Percentiles rank a stretch among this genome's conserved stretches.
Conservation (phyloP, 1,139 yeast species). For the Suhomyces kunorum region DNA sequence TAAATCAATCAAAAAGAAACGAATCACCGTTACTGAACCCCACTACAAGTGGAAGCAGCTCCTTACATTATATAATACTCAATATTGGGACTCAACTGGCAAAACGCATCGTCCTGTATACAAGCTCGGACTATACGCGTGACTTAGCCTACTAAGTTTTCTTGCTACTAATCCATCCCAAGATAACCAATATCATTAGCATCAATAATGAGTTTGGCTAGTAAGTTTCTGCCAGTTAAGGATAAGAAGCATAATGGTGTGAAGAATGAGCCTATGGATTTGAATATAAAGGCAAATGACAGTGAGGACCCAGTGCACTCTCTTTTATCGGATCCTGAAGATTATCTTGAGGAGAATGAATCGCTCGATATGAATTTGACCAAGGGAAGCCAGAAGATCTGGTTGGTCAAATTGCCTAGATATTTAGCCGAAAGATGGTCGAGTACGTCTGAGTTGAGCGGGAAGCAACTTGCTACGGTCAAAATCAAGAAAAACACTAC, state of each 20-base stretch:
- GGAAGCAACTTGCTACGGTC: constrained; percentile 80
- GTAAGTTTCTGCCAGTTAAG: constrained; percentile 8
- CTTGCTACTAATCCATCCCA: background rate
- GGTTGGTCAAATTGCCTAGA: constrained; percentile 90
- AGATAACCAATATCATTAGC: background rate
- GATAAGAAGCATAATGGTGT: constrained; percentile 2
- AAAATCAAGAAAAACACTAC: constrained; percentile 56
- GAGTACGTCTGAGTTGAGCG: constrained; percentile 58
- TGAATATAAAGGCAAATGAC: constrained; percentile 21
- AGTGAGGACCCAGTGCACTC: constrained; percentile 29
- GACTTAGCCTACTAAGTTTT: background rate
- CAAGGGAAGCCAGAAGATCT: constrained; percentile 65
- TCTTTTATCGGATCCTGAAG: constrained; percentile 49
- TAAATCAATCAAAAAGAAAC: no score
- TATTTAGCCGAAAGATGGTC: constrained; percentile 85
- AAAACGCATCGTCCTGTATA: no score
- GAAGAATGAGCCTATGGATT: constrained; percentile 11
- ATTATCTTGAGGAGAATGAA: constrained; percentile 54
- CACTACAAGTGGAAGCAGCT: no score
- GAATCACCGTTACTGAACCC: no score
- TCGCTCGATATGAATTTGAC: constrained; percentile 62
- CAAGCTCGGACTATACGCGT: no score
- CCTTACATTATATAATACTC: no score
- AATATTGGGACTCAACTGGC: no score
- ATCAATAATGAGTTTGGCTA: constrained; percentile 2